Base-by-base conservation (phyloP, 257 asterid genomes). In the Jaltomata sinuosa region DNA sequence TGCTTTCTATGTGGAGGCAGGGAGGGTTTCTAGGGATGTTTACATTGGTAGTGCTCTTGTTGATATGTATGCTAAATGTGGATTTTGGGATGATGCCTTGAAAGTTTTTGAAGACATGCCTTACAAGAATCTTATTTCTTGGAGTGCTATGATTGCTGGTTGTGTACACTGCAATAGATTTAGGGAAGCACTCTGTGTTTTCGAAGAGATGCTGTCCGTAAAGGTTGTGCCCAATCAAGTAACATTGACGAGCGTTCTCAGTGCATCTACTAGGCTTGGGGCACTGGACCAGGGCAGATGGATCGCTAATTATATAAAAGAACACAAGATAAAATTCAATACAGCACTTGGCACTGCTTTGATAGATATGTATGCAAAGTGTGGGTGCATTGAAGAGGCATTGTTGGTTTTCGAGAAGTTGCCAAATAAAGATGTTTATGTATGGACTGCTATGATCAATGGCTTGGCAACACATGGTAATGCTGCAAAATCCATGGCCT, bases 391-490 rank as follows among this genome's bases (percentile, higher is more conserved):
- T 8, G 59, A 83, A 11, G 91, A 89, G 22, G 96, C 96, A 15
- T 25, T 72, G 49, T 49, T 31, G 45, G 91, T 86, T 29, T 91
- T 90, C 32, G 78, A 86, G 11, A 85, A 54, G 11, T 38, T 90
- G 11, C 83, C 27, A 11, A 79, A n/a, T 5, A 88, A 87, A 87
- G 89, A 85, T 45, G 91, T 90, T 25, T 88, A 87, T 83, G 85
- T 90, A 45, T 91, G 92, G 92, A 91, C 92, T 1, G 91, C 94
- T 19, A 86, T 92, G 52, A 87, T 92, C 55, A 81, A 72, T 21
- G 92, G 94, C 15, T 77, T 88, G 25, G 93, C 93, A 29, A 79
- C 90, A 85, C 90, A 90, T 25, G 96, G 96, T 36, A 89, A 89
- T 32, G 92, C 89, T 11, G 38, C 3, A 6, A 88, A 87, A 12